Evolutionary conservation across 176 grass and related monocot genomes (phyloP).

Genomic region (Miscanthus lutarioriparius): DNA sequence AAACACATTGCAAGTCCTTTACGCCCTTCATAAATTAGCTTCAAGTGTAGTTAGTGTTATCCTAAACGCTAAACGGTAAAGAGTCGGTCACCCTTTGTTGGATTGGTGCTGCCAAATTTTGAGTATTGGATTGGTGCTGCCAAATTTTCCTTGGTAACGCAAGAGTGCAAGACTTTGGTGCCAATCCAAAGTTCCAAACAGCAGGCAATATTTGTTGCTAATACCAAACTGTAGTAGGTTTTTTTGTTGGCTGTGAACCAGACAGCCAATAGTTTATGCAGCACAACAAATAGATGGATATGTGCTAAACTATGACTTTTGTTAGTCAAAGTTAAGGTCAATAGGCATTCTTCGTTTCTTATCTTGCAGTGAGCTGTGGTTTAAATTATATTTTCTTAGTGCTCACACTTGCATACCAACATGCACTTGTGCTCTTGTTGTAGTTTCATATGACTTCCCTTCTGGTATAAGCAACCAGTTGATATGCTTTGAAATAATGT

Average conservation of each 20-base stretch:
- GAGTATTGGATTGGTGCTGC: background rate
- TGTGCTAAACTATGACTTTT: background rate
- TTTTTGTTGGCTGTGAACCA: background rate
- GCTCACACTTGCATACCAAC: background rate
- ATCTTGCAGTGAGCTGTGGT: constrained; percentile 8
- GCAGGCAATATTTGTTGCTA: background rate
- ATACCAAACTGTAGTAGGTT: background rate
- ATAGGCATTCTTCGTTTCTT: background rate
- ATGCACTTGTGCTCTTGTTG: constrained; percentile 11
- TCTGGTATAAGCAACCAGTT: constrained; percentile 8
- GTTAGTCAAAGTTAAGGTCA: background rate
- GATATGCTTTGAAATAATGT: constrained; percentile 14
- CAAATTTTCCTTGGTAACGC: background rate
- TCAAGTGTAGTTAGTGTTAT: background rate
- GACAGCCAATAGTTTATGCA: background rate
- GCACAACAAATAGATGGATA: background rate
- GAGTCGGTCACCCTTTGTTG: background rate
- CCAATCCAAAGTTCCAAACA: background rate
- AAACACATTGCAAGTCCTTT: background rate
- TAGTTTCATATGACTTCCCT: constrained; percentile 7
- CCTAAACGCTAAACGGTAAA: background rate
- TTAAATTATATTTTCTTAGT: constrained; percentile 1
- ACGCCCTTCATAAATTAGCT: background rate
- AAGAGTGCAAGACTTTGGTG: background rate
- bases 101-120: background rate